A percentile compares a stretch with the other conserved stretches of the same genome.
Evolutionary conservation across 2,329 filamentous ascomycete species (phyloP).

Genomic region (Knufia fluminis): DNA sequence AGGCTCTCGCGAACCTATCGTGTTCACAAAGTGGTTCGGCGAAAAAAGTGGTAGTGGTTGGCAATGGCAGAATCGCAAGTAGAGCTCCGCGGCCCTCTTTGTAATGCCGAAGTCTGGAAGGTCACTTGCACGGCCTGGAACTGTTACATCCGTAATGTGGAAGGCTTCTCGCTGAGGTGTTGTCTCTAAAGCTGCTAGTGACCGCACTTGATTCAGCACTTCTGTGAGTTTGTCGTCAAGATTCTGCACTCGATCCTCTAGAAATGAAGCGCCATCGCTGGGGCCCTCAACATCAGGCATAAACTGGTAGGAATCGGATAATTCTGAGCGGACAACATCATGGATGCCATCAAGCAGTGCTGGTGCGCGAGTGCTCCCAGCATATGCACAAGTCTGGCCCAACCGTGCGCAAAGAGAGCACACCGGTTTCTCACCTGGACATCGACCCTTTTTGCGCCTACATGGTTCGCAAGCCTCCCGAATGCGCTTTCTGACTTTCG

Average conservation of each 20-base stretch:
- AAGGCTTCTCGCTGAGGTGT: background rate
- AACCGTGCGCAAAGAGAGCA: conserved; percentile 28
- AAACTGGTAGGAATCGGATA: conserved; percentile 1
- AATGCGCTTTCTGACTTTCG: conserved; percentile 1
- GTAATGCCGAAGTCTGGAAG: conserved; percentile 10
- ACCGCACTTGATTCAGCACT: conserved; percentile 7
- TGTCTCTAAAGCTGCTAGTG: background rate
- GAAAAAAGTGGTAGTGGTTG: conserved; percentile 29
- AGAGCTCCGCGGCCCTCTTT: conserved; percentile 20
- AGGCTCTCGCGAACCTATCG: conserved; percentile 18
- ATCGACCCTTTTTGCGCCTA: conserved; percentile 26
- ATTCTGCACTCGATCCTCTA: conserved; percentile 1
- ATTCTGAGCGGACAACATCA: background rate
- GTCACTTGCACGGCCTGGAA: background rate
- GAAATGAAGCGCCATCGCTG: background rate
- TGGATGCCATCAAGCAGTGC: background rate
- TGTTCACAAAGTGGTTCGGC: conserved; percentile 14
- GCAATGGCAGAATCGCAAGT: conserved; percentile 27
- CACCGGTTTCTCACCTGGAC: conserved; percentile 27
- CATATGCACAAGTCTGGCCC: conserved; percentile 27
- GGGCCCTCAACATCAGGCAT: background rate
- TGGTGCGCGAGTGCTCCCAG: conserved; percentile 8
- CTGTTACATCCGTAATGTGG: background rate
- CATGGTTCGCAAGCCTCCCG: conserved; percentile 4
- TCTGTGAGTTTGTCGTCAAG: conserved; percentile 10